Percentiles rank a stretch among this genome's conserved stretches.
phyloP scores from a whole-genome alignment of 2,329 filamentous ascomycete species.

The Epichloe sibirici region DNA sequence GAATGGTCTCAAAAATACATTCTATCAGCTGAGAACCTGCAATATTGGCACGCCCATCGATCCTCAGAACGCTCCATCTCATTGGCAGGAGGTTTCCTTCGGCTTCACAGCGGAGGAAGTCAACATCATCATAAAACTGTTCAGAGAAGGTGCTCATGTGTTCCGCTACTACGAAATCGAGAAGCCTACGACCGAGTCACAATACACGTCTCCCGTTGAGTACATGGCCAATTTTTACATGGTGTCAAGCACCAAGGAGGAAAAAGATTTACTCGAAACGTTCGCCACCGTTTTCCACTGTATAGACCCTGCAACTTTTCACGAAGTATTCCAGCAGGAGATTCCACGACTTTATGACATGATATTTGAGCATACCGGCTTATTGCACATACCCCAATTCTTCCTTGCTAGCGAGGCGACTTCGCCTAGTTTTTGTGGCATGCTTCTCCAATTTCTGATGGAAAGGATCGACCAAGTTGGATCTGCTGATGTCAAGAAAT shows the following conservation, averaged over 20 bases:
- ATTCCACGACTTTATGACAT: conserved; percentile 95
- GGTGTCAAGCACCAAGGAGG: conserved; percentile 85
- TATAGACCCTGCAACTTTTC: conserved; percentile 95
- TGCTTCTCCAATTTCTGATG: conserved; percentile 97
- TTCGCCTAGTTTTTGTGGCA: conserved; percentile 92
- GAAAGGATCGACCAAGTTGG: conserved; percentile 91
- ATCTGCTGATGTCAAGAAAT: conserved; percentile 80
- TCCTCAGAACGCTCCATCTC: conserved; percentile 62
- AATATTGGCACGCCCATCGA: conserved; percentile 68
- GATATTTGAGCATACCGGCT: conserved; percentile 90
- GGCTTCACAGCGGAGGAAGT: conserved; percentile 97
- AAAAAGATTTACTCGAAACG: conserved; percentile 92
- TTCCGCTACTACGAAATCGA: conserved; percentile 96
- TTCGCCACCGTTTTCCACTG: conserved; percentile 98
- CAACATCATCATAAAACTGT: conserved; percentile 89
- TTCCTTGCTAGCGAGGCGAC: conserved; percentile 98
- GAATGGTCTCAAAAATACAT: conserved; percentile 90
- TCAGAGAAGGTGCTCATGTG: conserved; percentile 89
- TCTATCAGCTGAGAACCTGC: conserved; percentile 86
- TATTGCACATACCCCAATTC: conserved; percentile 94
- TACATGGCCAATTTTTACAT: conserved; percentile 93
- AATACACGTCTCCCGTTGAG: conserved; percentile 72
- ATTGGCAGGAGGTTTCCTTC: conserved; percentile 92
- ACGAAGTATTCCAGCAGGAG: conserved; percentile 95
- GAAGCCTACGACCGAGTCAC: conserved; percentile 58